A percentile compares a stretch with the other conserved stretches of the same genome.
Conservation (phyloP, 1,284 basidiomycete genomes). For the Anthracocystis panici-leucophaei region DNA sequence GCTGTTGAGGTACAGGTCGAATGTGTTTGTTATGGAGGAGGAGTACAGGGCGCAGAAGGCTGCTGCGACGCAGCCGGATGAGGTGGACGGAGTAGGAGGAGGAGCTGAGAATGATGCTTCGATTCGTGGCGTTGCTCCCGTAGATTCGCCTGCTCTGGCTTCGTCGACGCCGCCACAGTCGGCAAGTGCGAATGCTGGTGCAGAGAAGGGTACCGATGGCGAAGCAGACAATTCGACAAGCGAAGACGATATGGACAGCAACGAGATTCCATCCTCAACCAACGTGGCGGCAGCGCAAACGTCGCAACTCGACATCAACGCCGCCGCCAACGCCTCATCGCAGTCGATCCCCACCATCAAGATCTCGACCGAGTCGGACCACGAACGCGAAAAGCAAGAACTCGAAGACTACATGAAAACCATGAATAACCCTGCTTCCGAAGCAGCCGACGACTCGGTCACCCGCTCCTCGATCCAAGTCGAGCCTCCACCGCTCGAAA, state of each 20-base stretch:
- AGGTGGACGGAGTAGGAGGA: not conserved
- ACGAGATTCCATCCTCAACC: constrained; percentile 15
- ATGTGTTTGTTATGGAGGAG: constrained; percentile 99
- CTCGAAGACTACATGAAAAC: constrained; percentile 65
- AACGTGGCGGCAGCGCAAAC: constrained; percentile 7
- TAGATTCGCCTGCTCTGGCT: constrained; percentile 34
- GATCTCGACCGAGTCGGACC: constrained; percentile 84
- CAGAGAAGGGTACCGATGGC: constrained; percentile 12
- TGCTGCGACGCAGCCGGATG: constrained; percentile 27
- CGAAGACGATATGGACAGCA: constrained; percentile 40
- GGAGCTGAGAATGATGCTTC: constrained; percentile 32
- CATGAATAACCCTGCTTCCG: constrained; percentile 41
- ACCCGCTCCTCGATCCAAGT: constrained; percentile 34
- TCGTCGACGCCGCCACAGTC: constrained; percentile 43
- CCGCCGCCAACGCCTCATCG: constrained; percentile 56
- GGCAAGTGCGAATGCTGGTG: constrained; percentile 2
- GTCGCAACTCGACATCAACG: constrained; percentile 51
- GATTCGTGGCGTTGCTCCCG: constrained; percentile 26
- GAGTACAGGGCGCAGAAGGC: constrained; percentile 82
- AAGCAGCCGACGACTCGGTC: not conserved
- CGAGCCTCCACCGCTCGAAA: constrained; percentile 69
- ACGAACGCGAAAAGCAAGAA: constrained; percentile 73
- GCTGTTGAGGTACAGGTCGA: constrained; percentile 89
- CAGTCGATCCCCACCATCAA: constrained; percentile 83
- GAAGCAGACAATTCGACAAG: constrained; percentile 21